phyloP scores from a whole-genome alignment of 2,329 filamentous ascomycete genomes.

The Rhexocercosporidium sp. region DNA sequence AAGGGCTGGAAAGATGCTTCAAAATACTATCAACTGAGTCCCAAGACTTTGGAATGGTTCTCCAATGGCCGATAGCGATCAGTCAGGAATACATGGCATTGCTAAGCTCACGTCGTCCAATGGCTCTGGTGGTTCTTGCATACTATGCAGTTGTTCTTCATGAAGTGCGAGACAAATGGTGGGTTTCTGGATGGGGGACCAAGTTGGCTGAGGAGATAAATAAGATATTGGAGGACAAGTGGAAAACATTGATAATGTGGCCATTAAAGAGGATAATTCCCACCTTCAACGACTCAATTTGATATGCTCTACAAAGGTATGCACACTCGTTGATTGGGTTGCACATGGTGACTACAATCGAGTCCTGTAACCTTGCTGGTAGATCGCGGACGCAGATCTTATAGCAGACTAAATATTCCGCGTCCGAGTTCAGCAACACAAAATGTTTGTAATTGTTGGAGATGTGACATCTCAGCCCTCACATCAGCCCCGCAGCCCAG shows the following conservation, averaged over 20 bases:
- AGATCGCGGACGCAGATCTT: background rate
- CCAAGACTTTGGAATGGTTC: constrained; percentile 8
- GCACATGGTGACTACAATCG: no score
- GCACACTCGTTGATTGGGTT: no score
- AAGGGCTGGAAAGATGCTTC: constrained; percentile 4
- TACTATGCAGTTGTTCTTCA: constrained; percentile 24
- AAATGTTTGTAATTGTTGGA: background rate
- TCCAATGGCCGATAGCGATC: constrained; percentile 10
- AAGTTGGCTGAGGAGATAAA: constrained; percentile 15
- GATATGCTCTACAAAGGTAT: no score
- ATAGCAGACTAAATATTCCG: no score
- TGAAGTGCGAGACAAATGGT: constrained; percentile 17
- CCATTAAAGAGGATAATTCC: constrained; percentile 14
- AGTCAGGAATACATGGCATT: constrained; percentile 36
- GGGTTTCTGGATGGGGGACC: constrained; percentile 18
- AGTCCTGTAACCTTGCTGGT: background rate
- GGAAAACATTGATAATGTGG: constrained; percentile 25
- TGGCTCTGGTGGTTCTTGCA: constrained; percentile 28
- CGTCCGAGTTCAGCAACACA: background rate
- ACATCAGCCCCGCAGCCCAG: constrained; percentile 7
- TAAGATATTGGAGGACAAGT: constrained; percentile 6
- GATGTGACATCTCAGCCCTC: background rate
- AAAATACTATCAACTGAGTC: background rate
- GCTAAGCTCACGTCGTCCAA: constrained; percentile 9
- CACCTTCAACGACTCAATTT: no score